Evolutionary conservation across 148 eudicot species (phyloP).

Genomic region (Arctostaphylos glauca): DNA sequence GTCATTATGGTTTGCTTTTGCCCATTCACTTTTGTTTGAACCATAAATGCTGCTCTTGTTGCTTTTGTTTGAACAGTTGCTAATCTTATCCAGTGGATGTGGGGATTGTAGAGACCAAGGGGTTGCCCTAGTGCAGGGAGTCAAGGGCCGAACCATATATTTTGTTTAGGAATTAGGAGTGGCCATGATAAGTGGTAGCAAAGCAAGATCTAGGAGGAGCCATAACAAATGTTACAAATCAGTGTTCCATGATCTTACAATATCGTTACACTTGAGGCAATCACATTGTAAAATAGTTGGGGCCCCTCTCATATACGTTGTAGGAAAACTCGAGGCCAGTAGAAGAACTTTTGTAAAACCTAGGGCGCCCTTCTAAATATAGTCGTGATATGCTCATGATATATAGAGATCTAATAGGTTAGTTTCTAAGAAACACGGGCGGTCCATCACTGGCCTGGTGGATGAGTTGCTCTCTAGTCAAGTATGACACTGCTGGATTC

Average conservation of each 20-base stretch:
- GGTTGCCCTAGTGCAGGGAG: background rate
- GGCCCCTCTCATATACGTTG: background rate
- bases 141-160: background rate
- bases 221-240: background rate
- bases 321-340: background rate
- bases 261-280: background rate
- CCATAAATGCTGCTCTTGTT: background rate
- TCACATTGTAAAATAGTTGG: background rate
- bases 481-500: background rate
- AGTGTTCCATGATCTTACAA: background rate
- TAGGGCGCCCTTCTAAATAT: background rate
- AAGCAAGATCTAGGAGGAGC: background rate
- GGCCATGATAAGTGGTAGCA: background rate
- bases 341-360: background rate
- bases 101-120: background rate
- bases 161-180: background rate
- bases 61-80: background rate
- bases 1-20: background rate
- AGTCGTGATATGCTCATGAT: background rate
- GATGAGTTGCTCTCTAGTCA: background rate
- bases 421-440: too few relatives aligned
- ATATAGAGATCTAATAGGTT: too few relatives aligned
- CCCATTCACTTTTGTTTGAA: background rate
- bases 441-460: background rate
- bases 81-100: background rate